Conservation (phyloP, 1,284 basidiomycete genomes). For the Thecaphora thlaspeos region DNA sequence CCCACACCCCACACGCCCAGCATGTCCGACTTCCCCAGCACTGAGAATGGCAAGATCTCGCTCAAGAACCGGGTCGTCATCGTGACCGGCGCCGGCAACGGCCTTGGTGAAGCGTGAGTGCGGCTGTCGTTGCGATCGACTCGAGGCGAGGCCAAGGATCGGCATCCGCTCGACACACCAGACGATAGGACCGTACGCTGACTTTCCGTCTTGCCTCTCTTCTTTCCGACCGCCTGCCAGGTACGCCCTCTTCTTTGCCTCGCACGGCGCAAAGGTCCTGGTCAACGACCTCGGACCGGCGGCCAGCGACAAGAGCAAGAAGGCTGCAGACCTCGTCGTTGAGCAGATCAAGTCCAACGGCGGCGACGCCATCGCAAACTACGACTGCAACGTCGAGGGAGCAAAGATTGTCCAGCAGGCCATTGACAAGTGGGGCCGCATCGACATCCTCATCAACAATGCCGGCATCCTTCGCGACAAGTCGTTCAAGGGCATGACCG, state of each 20-base stretch:
- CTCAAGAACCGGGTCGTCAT: conserved; percentile 92
- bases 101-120: conserved; percentile 82
- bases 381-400: conserved; percentile 85
- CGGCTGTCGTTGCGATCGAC: no score
- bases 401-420: conserved; percentile 82
- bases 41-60: conserved; percentile 53
- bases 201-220: no score
- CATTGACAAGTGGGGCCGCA: conserved; percentile 80
- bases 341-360: conserved; percentile 72
- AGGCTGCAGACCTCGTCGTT: conserved; percentile 87
- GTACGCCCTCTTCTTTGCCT: conserved; percentile 85
- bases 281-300: conserved; percentile 55
- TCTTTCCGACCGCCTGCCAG: conserved; percentile 60
- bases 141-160: no score
- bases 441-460: conserved; percentile 74
- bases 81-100: conserved; percentile 92
- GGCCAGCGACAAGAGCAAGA: conserved; percentile 87
- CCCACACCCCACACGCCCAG: conserved; percentile 4
- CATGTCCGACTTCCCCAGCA: conserved; percentile 53
- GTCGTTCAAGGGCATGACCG: conserved; percentile 60
- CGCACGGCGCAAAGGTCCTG: conserved; percentile 80
- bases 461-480: conserved; percentile 83
- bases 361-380: conserved; percentile 72
- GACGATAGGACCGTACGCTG: no score
- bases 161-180: no score